phyloP scores from a whole-genome alignment of 2,329 filamentous ascomycete genomes.

The Xylariaceae sp. region DNA sequence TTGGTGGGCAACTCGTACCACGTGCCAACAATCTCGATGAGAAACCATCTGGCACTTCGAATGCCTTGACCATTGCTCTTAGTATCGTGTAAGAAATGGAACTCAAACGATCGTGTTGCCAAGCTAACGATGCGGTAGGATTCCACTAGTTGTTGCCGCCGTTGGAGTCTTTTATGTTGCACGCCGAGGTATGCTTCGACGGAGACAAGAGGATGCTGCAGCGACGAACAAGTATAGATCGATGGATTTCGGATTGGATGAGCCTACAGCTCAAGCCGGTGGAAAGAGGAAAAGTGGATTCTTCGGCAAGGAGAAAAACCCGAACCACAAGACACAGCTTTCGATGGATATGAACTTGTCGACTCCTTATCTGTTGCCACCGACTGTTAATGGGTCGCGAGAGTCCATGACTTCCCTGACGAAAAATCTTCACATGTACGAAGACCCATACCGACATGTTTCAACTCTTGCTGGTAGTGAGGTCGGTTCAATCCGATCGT shows the following conservation, averaged over 20 bases:
- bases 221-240: slow-evolving; percentile 76
- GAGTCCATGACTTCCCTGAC: slow-evolving; percentile 87
- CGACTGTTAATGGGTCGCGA: slow-evolving; percentile 69
- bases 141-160: slow-evolving; percentile 67
- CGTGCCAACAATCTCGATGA: slow-evolving; percentile 48
- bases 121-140: slow-evolving; percentile 45
- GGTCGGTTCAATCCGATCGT: slow-evolving; percentile 52
- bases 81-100: slow-evolving; percentile 61
- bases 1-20: slow-evolving; percentile 12
- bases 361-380: slow-evolving; percentile 91
- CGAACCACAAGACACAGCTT: slow-evolving; percentile 47
- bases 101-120: too few species aligned
- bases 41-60: slow-evolving; percentile 49
- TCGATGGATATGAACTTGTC: slow-evolving; percentile 72
- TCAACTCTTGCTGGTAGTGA: slow-evolving; percentile 55
- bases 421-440: slow-evolving; percentile 65
- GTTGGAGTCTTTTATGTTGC: slow-evolving; percentile 73
- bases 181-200: slow-evolving; percentile 68
- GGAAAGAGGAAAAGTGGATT: slow-evolving; percentile 43
- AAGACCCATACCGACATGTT: slow-evolving; percentile 78
- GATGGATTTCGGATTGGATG: slow-evolving; percentile 82
- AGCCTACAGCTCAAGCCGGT: slow-evolving; percentile 42
- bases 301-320: slow-evolving; percentile 55
- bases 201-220: slow-evolving; percentile 69
- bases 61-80: slow-evolving; percentile 61